phyloP scores from a whole-genome alignment of 73 alveolate genomes.

The Paramecium bursaria region DNA sequence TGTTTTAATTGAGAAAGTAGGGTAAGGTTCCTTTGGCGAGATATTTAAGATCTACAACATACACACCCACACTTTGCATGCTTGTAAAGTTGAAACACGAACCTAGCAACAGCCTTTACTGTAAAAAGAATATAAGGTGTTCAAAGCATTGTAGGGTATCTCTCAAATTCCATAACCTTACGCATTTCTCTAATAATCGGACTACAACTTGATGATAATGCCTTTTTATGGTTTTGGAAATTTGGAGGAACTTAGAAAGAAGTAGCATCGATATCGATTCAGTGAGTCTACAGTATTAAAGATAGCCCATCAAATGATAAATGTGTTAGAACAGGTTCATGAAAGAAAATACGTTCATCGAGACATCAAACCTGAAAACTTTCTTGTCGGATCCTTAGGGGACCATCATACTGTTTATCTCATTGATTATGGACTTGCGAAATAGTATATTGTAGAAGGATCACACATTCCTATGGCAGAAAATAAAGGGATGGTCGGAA shows the following conservation, averaged over 20 bases:
- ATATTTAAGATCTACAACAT: slow-evolving; percentile 59
- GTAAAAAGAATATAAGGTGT: slow-evolving; percentile 46
- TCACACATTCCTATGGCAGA: slow-evolving; percentile 62
- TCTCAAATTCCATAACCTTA: slow-evolving; percentile 63
- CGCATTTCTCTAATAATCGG: slow-evolving; percentile 47
- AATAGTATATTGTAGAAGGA: slow-evolving; percentile 58
- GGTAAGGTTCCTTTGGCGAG: slow-evolving; percentile 69
- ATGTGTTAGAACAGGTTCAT: slow-evolving; percentile 63
- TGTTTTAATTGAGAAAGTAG: slow-evolving; percentile 58
- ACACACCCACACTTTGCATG: slow-evolving; percentile 44
- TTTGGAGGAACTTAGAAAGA: slow-evolving; percentile 65
- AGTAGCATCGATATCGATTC: slow-evolving; percentile 50
- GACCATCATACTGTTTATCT: slow-evolving; percentile 66
- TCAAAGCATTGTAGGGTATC: slow-evolving; percentile 48
- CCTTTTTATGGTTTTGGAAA: slow-evolving; percentile 55
- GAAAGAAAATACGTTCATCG: slow-evolving; percentile 68
- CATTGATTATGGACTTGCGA: slow-evolving; percentile 72
- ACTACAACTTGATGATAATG: slow-evolving; percentile 58
- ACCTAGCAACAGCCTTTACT: slow-evolving; percentile 31
- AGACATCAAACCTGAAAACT: slow-evolving; percentile 74
- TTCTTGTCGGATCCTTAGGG: slow-evolving; percentile 70
- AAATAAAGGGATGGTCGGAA: slow-evolving; percentile 70
- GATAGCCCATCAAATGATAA: slow-evolving; percentile 57
- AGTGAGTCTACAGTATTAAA: slow-evolving; percentile 33
- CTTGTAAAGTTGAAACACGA: slow-evolving; percentile 59